Evolutionary conservation across 805 yeast species (phyloP), one percentile per base, ranked within the genome.

Genomic region (Kazachstania psychrophila): DNA sequence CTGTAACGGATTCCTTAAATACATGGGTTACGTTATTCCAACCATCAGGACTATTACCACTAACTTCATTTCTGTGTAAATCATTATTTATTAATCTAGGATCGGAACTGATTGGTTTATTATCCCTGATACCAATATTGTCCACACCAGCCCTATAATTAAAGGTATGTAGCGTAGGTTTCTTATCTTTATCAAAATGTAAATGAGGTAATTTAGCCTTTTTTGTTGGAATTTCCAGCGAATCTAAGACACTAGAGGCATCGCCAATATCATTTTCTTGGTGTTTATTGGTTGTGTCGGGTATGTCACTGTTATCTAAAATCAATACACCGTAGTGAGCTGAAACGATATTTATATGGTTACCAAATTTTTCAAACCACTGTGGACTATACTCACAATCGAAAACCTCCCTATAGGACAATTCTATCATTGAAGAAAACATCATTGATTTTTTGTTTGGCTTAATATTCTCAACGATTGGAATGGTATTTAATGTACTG

Each of bases 141-240:
- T 85, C 94, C 38, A 72, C 80, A 20, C 96, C 95, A 0, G 95
- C 94, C 50, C 94, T 69, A 52, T 84, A 77, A 56, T 88, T 89
- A 62, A 88, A 89, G 0, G 95, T 78, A 42, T 68, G 68, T 9
- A 31, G 31, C 19, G 9, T 8, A 3, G 16, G 22, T 26, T 28
- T 37, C 16, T 31, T 23, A 13, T 39, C 14, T 24, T 23, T 23
- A 6, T 8, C 13, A 6, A 12, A n/a, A 7, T 22, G 12, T 5
- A 14, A 6, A n/a, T n/a, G n/a, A 6, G 25, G 27, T 14, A 22
- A 22, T 27, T 13, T 32, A 15, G 14, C 14, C 15, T 23, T 31
- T 12, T 27, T 31, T 11, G 32, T 13, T 9, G 12, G 15, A n/a
- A 14, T 28, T 17, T 34, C 33, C 3, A 34, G 18, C 12, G 28